These are phyloP conservation scores for Apiotrichum akiyoshidainum DNA, from an alignment of 1,284 basidiomycete genomes.

Conservation along the genomic window DNA sequence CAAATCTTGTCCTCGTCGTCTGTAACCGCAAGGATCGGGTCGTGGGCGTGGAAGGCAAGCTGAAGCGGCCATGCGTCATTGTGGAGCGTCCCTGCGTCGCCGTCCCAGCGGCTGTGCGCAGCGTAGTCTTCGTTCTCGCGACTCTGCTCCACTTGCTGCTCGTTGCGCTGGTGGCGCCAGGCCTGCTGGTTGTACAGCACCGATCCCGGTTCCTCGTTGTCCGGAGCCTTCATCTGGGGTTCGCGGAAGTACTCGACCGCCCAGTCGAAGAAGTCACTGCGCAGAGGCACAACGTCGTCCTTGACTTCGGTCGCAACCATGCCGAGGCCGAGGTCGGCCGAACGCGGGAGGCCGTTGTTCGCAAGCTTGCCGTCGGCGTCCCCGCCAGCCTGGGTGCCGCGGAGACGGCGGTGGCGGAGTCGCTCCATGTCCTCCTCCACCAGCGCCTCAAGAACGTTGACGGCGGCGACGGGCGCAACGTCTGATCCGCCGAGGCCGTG, in stretches of 20 bases:
- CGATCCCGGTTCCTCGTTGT: slow-evolving; percentile 92
- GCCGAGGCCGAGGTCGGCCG: slow-evolving; percentile 47
- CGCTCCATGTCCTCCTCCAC: slow-evolving; percentile 89
- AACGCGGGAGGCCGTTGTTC: slow-evolving; percentile 44
- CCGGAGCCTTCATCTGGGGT: slow-evolving; percentile 96
- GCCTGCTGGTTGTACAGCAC: slow-evolving; percentile 91
- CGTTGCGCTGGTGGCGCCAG: slow-evolving; percentile 90
- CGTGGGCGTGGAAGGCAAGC: slow-evolving; percentile 87
- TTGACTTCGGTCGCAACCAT: slow-evolving; percentile 53
- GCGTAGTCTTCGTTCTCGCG: slow-evolving; percentile 61
- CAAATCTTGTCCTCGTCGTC: slow-evolving; percentile 83
- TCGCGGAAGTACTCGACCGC: slow-evolving; percentile 97
- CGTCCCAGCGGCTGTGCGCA: slow-evolving; percentile 75
- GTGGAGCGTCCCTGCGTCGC: slow-evolving; percentile 70
- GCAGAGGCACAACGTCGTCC: slow-evolving; percentile 69
- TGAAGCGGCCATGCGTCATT: slow-evolving; percentile 68
- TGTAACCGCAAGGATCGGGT: slow-evolving; percentile 79
- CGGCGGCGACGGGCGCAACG: slow-evolving; percentile 53
- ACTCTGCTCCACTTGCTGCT: slow-evolving; percentile 69
- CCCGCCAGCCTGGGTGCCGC: slow-evolving; percentile 45
- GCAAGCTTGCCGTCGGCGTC: slow-evolving; percentile 38
- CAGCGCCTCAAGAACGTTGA: slow-evolving; percentile 76
- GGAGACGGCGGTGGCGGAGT: slow-evolving; percentile 64
- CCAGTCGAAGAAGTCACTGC: slow-evolving; percentile 92
- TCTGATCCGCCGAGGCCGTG: slow-evolving; percentile 8